These are phyloP conservation scores for Chlorophyllum brunneum DNA, from an alignment of 768 basidiomycete genomes.

Conservation along the genomic window DNA sequence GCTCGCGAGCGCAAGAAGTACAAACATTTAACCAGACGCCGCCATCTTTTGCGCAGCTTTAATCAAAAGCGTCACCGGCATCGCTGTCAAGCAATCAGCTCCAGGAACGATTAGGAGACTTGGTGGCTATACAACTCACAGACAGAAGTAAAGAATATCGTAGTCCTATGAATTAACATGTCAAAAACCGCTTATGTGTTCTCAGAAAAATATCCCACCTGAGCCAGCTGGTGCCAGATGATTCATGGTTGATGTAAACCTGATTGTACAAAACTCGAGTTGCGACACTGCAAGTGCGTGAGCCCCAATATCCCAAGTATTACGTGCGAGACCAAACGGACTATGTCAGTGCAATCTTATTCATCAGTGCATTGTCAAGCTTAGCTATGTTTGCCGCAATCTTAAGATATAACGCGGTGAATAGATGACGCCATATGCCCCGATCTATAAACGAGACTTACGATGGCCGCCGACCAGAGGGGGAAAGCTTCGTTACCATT, in stretches of 20 bases:
- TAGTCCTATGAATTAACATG: not conserved
- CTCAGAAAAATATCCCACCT: conserved; percentile 18
- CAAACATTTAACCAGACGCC: not conserved
- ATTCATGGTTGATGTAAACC: conserved; percentile 22
- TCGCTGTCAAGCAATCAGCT: conserved; percentile 13
- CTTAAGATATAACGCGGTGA: conserved; percentile 12
- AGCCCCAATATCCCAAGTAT: not conserved
- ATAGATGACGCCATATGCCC: not conserved
- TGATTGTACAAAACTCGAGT: conserved; percentile 20
- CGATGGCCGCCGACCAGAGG: conserved; percentile 31
- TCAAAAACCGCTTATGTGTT: not conserved
- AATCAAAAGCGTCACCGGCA: conserved; percentile 21
- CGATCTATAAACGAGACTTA: conserved; percentile 12
- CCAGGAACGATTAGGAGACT: not conserved
- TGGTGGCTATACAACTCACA: not conserved
- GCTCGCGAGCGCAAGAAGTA: no score
- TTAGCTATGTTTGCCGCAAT: conserved; percentile 28
- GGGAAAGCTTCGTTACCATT: conserved; percentile 32
- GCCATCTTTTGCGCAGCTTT: conserved; percentile 15
- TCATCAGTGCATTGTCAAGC: conserved; percentile 26
- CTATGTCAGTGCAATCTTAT: conserved; percentile 28
- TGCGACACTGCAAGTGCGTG: conserved; percentile 15
- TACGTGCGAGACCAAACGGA: conserved; percentile 15
- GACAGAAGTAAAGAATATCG: not conserved
- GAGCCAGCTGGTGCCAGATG: conserved; percentile 16